Percentiles rank a stretch among this genome's conserved stretches.
phyloP scores from a whole-genome alignment of 23 red algal genomes.

The Pyropia haitanensis region DNA sequence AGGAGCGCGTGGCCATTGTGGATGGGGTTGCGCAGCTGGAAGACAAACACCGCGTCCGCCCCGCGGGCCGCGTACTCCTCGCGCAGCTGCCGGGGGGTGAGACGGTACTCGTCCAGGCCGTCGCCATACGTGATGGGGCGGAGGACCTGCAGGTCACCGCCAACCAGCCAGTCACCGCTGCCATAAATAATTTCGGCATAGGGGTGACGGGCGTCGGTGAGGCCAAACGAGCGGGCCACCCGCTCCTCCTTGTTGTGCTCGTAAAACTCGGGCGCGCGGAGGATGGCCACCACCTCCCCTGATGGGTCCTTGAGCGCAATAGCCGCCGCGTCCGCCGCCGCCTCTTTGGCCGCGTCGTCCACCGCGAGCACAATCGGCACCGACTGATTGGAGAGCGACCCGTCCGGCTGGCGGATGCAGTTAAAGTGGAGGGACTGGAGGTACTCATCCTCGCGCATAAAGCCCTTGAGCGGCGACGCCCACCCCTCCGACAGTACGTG shows the following conservation, averaged over 20 bases:
- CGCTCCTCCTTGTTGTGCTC: constrained; percentile 98
- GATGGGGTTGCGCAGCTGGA: constrained; percentile 97
- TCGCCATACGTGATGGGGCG: constrained; percentile 73
- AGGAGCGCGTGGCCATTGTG: constrained; percentile 98
- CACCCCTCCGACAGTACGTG: constrained; percentile 96
- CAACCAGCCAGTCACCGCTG: constrained; percentile 79
- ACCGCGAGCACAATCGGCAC: constrained; percentile 92
- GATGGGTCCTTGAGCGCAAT: constrained; percentile 47
- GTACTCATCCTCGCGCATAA: constrained; percentile 95
- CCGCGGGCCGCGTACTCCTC: constrained; percentile 68
- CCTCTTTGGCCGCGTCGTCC: constrained; percentile 48
- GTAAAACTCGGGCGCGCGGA: constrained; percentile 76
- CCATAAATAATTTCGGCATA: constrained; percentile 81
- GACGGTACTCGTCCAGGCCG: constrained; percentile 90
- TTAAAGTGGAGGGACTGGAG: constrained; percentile 95
- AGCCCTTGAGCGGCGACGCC: constrained; percentile 86
- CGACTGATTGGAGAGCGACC: constrained; percentile 71
- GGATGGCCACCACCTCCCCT: constrained; percentile 61
- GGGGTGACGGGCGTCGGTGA: constrained; percentile 80
- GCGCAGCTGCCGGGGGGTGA: constrained; percentile 65
- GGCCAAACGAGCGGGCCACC: constrained; percentile 70
- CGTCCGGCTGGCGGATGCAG: constrained; percentile 50
- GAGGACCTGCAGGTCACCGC: constrained; percentile 86
- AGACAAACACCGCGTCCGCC: constrained; percentile 98
- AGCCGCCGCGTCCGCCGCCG: constrained; percentile 28